Base-by-base conservation (phyloP, 768 basidiomycete species). In the Mycena polygramma region DNA sequence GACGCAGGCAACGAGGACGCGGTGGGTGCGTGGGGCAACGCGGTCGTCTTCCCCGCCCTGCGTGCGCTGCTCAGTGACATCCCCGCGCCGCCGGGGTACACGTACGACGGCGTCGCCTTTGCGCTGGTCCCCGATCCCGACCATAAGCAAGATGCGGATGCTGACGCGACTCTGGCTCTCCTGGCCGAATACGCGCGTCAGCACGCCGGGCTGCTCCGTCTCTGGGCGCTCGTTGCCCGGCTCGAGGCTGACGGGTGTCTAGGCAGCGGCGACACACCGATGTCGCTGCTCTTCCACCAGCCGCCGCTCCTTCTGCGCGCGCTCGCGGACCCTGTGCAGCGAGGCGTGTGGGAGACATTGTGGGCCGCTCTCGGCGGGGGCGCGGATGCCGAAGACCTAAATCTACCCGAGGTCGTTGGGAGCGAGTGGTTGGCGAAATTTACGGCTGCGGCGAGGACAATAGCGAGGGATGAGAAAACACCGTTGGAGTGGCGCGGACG, bases 1-100 rank as follows among this genome's bases (percentile, higher is more conserved):
- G 71, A 73, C 39, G 63, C 2, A 30, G 6, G 30, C 30, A 30
- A 36, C 10, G 36, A 41, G 14, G 41, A 58, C 48, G 68, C 61
- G 19, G 17, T 35, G 6, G 46, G 53, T 14, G 45, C 39, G 0
- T 73, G 49, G 5, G 71, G 53, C n/a, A 64, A 69, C 63, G 37
- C 58, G 7, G 24, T 73, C 24, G 64, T 73, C 2, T 73, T 69
- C 57, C 63, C 67, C 35, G 36, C 58, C n/a, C 20, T 73, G 11
- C 62, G 71, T 20, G 68, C 19, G 30, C 30, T 30, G 30, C 30
- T 30, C 57, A 69, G 67, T n/a, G 68, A 73, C 17, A 46, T 73
- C 39, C 71, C 71, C 49, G 68, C 57, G 19, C 71, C 71, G 17
- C 71, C 71, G 15, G 71, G 71, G n/a, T 69, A 61, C 51, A 65